Evolutionary conservation across 2,329 filamentous ascomycete species (phyloP).

Genomic region (Sarocladiaceae sp.): DNA sequence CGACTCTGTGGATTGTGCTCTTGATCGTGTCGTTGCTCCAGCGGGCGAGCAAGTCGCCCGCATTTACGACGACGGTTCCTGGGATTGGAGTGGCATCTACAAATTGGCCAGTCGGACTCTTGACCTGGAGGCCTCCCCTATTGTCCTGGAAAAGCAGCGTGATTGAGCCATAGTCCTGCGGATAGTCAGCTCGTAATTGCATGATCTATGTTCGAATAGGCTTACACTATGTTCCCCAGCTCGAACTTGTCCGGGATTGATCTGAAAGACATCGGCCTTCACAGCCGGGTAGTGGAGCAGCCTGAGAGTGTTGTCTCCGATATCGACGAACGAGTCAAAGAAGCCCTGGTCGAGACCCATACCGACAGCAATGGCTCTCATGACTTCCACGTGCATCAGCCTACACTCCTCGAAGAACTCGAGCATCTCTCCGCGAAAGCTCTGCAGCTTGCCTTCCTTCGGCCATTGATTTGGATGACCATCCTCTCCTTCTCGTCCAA

Average conservation of each 20-base stretch:
- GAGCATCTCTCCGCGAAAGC: slow-evolving; percentile 68
- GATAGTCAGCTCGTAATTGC: background rate
- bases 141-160: slow-evolving; percentile 57
- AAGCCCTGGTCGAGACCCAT: slow-evolving; percentile 64
- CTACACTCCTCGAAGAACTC: slow-evolving; percentile 72
- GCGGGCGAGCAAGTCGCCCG: slow-evolving; percentile 75
- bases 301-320: slow-evolving; percentile 63
- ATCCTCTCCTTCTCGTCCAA: slow-evolving; percentile 52
- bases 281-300: slow-evolving; percentile 73
- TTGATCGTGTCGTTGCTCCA: slow-evolving; percentile 92
- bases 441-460: slow-evolving; percentile 33
- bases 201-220: background rate
- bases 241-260: slow-evolving; percentile 63
- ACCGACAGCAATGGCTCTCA: slow-evolving; percentile 79
- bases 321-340: slow-evolving; percentile 71
- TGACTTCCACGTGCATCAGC: slow-evolving; percentile 66
- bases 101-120: slow-evolving; percentile 68
- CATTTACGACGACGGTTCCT: slow-evolving; percentile 80
- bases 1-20: slow-evolving; percentile 83
- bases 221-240: slow-evolving; percentile 66
- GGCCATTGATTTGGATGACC: slow-evolving; percentile 75
- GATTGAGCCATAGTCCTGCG: slow-evolving; percentile 51
- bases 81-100: slow-evolving; percentile 78
- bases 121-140: slow-evolving; percentile 50
- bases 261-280: slow-evolving; percentile 55